A percentile compares a stretch with the other conserved stretches of the same genome.
Conservation (phyloP, 2,329 filamentous ascomycete species). For the Fusarium protoensiforme region DNA sequence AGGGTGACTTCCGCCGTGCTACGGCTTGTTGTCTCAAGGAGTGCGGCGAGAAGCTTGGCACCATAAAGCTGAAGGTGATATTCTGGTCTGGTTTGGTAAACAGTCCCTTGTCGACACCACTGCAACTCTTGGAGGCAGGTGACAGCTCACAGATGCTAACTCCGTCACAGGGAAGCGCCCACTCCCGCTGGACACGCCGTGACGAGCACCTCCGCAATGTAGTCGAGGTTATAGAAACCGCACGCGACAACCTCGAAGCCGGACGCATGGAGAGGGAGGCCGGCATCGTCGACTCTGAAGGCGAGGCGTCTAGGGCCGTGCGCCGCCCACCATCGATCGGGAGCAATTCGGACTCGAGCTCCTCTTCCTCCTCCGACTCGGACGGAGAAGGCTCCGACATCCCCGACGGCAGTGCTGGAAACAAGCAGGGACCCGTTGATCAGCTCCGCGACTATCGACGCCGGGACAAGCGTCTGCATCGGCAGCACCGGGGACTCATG, state of each 20-base stretch:
- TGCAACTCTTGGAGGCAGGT: background rate
- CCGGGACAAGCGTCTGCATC: conserved; percentile 69
- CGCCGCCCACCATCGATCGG: conserved; percentile 30
- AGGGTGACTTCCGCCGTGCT: conserved; percentile 62
- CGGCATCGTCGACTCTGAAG: conserved; percentile 48
- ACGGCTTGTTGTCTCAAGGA: conserved; percentile 56
- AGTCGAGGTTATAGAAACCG: conserved; percentile 60
- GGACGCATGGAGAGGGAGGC: conserved; percentile 49
- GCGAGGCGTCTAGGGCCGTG: background rate
- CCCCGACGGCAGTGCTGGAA: conserved; percentile 49
- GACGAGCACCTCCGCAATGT: conserved; percentile 50
- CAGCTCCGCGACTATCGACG: conserved; percentile 70
- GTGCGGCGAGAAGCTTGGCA: conserved; percentile 61
- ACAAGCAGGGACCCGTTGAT: conserved; percentile 59
- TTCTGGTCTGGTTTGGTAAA: conserved; percentile 52
- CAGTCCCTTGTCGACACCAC: background rate
- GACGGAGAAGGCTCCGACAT: conserved; percentile 42
- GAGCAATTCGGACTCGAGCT: conserved; percentile 41
- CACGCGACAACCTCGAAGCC: conserved; percentile 48
- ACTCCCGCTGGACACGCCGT: conserved; percentile 49
- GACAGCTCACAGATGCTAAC: conserved; percentile 8
- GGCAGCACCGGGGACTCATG: conserved; percentile 77
- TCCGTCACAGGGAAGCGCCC: conserved; percentile 46
- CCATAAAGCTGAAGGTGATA: conserved; percentile 53
- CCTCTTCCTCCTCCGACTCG: conserved; percentile 45